Evolutionary conservation across 2,329 filamentous ascomycete genomes (phyloP), one percentile per base, ranked within the genome.

Genomic region (Fusarium coffeatum): DNA sequence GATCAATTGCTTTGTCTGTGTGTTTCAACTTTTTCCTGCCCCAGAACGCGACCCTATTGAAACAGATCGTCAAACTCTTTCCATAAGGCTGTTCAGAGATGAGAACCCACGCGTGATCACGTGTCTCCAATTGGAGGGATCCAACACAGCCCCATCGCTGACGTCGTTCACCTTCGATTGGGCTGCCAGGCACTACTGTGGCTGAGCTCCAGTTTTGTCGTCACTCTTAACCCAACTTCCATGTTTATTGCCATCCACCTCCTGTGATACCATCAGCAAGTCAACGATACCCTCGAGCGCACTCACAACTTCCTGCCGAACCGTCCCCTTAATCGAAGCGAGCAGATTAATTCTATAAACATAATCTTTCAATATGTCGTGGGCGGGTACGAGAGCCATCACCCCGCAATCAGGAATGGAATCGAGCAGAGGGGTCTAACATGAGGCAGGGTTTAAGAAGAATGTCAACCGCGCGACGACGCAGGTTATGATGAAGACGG

Each of bases 401-500:
- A 75, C 76, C 75, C 74, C 75, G 72, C 74, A 71, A 71, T 69
- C 42, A 53, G 46, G 43, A 57, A 40, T 18, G 13, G 12, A 50
- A 49, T 23, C 25, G n/a, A 53, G 23, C 60, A 64, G 68, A 74
- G 72, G 74, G 74, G 73, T 77, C 76, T 80, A 73, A 80, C 68
- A 58, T 49, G 37, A 60, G 34, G 69, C 71, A 83, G 82, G 82
- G 72, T 84, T 84, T 77, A 84, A 96, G 85, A 97, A 97, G 82
- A 97, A 97, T 90, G 94, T 98, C 85, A 95, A 96, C 86, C 93
- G 96, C 85, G 95, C 95, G 77, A 98, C 95, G 82, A 99, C 97
- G 84, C 94, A 98, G 90, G 95, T 98, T 69, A 98, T 99, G 93
- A 98, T 99, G 95, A 99, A 99, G 88, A 97, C 94, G 61, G 93